These are phyloP conservation scores for Lignosus rhinocerotis DNA, from an alignment of 1,284 basidiomycete genomes.

Conservation along the genomic window DNA sequence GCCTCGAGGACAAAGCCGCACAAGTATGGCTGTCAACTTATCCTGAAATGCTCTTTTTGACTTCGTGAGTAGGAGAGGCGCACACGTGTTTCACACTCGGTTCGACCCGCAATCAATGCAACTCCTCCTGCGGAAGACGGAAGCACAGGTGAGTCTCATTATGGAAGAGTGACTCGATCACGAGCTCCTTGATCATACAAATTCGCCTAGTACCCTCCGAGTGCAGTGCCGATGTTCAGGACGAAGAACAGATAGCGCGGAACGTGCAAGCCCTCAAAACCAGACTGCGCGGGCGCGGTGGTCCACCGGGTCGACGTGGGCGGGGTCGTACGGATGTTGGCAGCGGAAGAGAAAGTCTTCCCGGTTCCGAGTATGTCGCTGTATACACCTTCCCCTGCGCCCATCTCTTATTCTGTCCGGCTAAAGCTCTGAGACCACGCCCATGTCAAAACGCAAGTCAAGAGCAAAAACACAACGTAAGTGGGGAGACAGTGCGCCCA, in stretches of 20 bases:
- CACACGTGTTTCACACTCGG: constrained; percentile 51
- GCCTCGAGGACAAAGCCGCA: constrained; percentile 75
- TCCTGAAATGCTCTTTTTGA: neutral
- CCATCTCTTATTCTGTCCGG: constrained; percentile 4
- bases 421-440: constrained; percentile 57
- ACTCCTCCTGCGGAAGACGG: constrained; percentile 63
- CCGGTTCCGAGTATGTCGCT: constrained; percentile 61
- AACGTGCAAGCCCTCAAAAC: constrained; percentile 92
- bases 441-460: constrained; percentile 50
- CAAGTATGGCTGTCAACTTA: constrained; percentile 44
- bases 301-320: constrained; percentile 54
- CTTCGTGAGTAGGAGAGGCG: constrained; percentile 59
- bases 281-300: constrained; percentile 71
- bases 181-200: neutral
- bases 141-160: constrained; percentile 45
- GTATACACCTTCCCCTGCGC: constrained; percentile 3
- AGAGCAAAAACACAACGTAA: constrained; percentile 84
- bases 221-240: constrained; percentile 56
- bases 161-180: neutral
- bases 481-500: constrained; percentile 85
- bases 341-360: constrained; percentile 61
- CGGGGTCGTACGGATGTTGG: constrained; percentile 50
- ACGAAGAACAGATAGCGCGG: constrained; percentile 88
- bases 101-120: constrained; percentile 39
- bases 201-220: constrained; percentile 54